Conservation (phyloP, 441 rosid genomes). For the Pelargonium cotyledonis region DNA sequence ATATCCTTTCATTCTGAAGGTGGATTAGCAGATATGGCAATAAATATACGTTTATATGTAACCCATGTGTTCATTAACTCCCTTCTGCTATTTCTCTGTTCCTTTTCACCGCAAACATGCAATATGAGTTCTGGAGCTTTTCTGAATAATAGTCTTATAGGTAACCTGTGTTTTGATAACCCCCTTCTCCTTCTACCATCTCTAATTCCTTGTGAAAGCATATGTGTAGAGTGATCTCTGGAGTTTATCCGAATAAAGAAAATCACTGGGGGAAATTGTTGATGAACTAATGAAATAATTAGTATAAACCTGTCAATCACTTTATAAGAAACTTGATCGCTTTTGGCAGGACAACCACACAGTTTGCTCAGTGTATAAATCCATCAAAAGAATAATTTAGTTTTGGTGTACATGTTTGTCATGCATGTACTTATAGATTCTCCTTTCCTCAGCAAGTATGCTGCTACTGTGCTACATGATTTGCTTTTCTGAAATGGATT, state of each 20-base stretch:
- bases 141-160: background rate
- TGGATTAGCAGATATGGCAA: background rate
- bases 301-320: background rate
- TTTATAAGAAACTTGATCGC: background rate
- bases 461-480: slow-evolving; percentile 1
- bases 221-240: background rate
- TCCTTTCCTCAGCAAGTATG: background rate
- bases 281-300: background rate
- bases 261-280: background rate
- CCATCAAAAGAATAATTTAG: slow-evolving; percentile 3
- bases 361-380: background rate
- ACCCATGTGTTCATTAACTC: no score
- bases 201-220: background rate
- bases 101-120: no score
- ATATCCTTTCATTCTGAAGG: background rate
- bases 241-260: background rate
- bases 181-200: background rate
- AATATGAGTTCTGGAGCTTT: no score
- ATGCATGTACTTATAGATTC: background rate
- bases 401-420: background rate
- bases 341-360: background rate
- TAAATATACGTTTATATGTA: no score
- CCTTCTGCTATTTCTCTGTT: no score
- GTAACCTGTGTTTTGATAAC: background rate
- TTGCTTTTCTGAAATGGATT: background rate